Conservation (phyloP, 225 moss, liverwort and hornwort genomes). For the Bryoerythrophyllum caledonicum region DNA sequence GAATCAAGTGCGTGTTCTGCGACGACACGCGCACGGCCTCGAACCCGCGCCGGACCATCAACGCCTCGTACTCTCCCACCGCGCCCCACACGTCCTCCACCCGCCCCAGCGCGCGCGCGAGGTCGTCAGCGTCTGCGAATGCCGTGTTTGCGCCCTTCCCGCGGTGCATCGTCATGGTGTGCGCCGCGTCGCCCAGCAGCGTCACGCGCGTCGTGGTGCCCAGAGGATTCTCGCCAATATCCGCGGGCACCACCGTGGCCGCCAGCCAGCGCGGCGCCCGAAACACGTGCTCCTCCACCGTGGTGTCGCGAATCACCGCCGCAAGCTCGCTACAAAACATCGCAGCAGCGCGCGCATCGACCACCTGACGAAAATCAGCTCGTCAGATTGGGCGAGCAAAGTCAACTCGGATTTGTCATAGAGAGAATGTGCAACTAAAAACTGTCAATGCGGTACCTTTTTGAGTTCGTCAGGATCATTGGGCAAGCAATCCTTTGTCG, state of each 20-base stretch:
- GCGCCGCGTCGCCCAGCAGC: conserved; percentile 50
- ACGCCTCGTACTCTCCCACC: conserved; percentile 34
- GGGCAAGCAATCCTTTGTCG: not conserved
- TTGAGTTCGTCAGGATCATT: conserved; percentile 33
- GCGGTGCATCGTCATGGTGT: conserved; percentile 53
- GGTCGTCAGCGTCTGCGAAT: conserved; percentile 41
- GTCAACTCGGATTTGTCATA: too few relatives aligned
- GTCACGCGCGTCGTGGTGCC: conserved; percentile 46
- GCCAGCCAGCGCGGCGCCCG: conserved; percentile 22
- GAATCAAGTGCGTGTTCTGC: conserved; percentile 27
- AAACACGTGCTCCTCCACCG: conserved; percentile 18
- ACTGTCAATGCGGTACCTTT: conserved; percentile 32
- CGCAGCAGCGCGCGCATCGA: conserved; percentile 3
- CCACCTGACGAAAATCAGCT: too few relatives aligned
- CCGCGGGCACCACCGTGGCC: conserved; percentile 22
- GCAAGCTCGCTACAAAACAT: conserved; percentile 35
- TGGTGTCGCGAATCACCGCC: conserved; percentile 22
- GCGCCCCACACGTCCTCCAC: conserved; percentile 37
- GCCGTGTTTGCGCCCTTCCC: conserved; percentile 53
- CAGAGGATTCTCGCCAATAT: conserved; percentile 25
- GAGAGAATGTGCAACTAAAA: too few relatives aligned
- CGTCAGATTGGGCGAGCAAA: too few relatives aligned
- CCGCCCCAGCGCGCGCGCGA: conserved; percentile 32
- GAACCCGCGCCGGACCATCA: conserved; percentile 41
- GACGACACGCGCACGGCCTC: conserved; percentile 24